Base-by-base conservation (phyloP, 2,329 filamentous ascomycete species). In the Hansfordia pulvinata region DNA sequence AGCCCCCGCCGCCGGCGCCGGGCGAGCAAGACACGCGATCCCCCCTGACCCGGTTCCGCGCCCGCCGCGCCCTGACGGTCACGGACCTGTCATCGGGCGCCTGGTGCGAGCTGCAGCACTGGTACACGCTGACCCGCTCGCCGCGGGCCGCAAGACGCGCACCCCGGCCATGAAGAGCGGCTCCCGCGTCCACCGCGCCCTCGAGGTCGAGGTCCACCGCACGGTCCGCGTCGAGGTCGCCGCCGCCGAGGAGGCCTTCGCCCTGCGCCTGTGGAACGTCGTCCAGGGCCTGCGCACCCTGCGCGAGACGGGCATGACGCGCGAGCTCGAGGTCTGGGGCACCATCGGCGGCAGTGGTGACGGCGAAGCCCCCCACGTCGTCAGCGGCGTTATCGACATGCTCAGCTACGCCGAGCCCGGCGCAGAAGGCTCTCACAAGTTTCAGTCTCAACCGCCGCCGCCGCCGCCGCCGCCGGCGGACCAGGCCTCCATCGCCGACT, bases 91-190 rank as follows among this genome's bases (percentile, higher is more conserved):
- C 86, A 1, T 79, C 83, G 2, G 86, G 86, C 3, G 77, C 86
- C 6, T 98, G 90, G 90, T 98, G 90, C 49, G 88, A 98, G 52
- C 52, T 96, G 32, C 86, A 96, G 49, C 92, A 93, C 43, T 85
- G 75, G 62, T 94, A 92, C 53, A 82, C 74, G 0, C 63, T 98
- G 29, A 81, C 76, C 3, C 75, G 71, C 29, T 71, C 70, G 4
- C 67, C 65, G 0, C 59, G 77, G 90, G 88, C 1, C 70, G 69
- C 30, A 86, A 80, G 46, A 77, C 69, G 28, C 63, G 63, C 18
- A 96, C 86, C 1, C 52, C 68, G 3, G 84, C 83, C 1, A 98
- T 98, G 90, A 77, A 75, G 46, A 66, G 72, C 28, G 90, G 90
- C 0, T 76, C 72, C 19, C 72, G 64, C 19, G 70, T 96, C 8